These are phyloP conservation scores for Sequoia sempervirens DNA, from an alignment of 75 land plant species.

Conservation along the genomic window DNA sequence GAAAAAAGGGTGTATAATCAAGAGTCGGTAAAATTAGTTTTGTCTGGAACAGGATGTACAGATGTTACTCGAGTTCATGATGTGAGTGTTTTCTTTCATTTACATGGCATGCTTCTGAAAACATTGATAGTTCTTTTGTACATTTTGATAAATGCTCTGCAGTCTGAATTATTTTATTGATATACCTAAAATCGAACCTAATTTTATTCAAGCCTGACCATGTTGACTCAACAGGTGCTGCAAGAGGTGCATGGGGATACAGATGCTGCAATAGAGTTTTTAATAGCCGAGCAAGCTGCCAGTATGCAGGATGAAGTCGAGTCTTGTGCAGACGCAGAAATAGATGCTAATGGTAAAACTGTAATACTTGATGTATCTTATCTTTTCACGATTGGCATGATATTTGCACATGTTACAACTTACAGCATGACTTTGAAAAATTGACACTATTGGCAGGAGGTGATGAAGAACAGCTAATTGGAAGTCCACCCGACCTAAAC, in stretches of 20 bases:
- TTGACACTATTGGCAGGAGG: conserved; percentile 2
- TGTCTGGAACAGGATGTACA: conserved; percentile 65
- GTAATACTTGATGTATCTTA: background rate
- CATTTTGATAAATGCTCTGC: background rate
- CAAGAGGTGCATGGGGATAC: conserved; percentile 60
- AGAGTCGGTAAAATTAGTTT: conserved; percentile 49
- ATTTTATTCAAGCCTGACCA: background rate
- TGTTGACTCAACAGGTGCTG: conserved; percentile 43
- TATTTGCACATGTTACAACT: background rate
- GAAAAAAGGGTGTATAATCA: conserved; percentile 5
- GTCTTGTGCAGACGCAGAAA: background rate
- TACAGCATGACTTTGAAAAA: background rate
- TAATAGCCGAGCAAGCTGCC: conserved; percentile 49
- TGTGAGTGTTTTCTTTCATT: conserved; percentile 27
- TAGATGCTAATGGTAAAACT: conserved; percentile 5
- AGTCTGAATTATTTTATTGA: background rate
- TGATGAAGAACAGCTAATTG: background rate
- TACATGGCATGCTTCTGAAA: background rate
- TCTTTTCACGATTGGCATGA: background rate
- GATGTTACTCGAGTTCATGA: conserved; percentile 43
- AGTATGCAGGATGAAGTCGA: conserved; percentile 10
- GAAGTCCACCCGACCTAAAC: background rate
- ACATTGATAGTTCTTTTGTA: background rate
- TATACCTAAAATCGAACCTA: background rate
- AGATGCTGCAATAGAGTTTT: conserved; percentile 72